A percentile compares a stretch with the other conserved stretches of the same genome.
Evolutionary conservation across 345 rosid genomes (phyloP).

Genomic region (Hypericum androsaemum): DNA sequence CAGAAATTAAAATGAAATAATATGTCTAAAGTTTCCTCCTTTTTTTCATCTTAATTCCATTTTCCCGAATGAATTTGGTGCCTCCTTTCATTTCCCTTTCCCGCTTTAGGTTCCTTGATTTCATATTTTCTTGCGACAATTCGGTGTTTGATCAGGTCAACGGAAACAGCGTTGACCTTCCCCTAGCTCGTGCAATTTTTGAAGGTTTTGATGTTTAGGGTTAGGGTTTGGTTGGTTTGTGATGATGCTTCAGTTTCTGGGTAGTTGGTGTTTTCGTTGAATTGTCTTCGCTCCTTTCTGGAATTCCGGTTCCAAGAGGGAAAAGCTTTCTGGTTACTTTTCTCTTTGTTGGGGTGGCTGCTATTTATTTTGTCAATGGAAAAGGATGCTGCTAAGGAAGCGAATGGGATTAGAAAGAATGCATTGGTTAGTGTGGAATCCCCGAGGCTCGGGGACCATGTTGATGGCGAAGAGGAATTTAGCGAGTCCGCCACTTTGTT

Average conservation of each 20-base stretch:
- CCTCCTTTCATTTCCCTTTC: not conserved
- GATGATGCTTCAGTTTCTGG: constrained; percentile 6
- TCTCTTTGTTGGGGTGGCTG: not conserved
- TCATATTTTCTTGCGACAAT: not conserved
- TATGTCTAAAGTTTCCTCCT: not conserved
- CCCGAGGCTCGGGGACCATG: constrained; percentile 23
- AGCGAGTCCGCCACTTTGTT: constrained; percentile 62
- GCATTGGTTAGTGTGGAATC: constrained; percentile 10
- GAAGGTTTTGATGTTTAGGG: not conserved
- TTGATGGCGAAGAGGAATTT: constrained; percentile 42
- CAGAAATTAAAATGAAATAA: no score
- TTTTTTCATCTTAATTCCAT: constrained; percentile 4
- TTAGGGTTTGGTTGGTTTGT: constrained; percentile 10
- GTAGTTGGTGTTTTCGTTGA: constrained; percentile 1
- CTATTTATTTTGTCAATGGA: constrained; percentile 12
- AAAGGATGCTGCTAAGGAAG: constrained; percentile 13
- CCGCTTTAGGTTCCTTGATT: not conserved
- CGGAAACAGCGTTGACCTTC: constrained; percentile 11
- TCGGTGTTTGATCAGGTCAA: constrained; percentile 1
- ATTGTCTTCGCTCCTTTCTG: not conserved
- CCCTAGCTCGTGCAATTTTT: not conserved
- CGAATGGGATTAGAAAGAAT: constrained; percentile 14
- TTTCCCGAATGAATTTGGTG: not conserved
- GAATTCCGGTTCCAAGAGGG: not conserved
- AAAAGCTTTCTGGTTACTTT: not conserved